Conservation (phyloP, 2,329 filamentous ascomycete species). For the Fusarium euwallaceae region DNA sequence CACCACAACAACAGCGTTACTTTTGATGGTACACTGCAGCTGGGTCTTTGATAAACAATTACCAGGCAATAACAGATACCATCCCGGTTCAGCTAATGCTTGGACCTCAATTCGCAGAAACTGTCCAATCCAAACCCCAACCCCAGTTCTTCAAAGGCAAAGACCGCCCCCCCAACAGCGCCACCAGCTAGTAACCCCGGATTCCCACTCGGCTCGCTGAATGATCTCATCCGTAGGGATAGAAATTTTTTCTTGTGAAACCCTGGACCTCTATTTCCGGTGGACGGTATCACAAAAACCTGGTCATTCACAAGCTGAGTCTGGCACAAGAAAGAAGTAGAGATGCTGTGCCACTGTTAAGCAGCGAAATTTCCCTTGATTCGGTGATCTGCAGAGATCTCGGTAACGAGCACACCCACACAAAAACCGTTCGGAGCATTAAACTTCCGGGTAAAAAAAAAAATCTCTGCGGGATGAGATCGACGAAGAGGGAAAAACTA, state of each 20-base stretch:
- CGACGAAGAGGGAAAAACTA: slow-evolving; percentile 1
- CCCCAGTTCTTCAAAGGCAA: neutral
- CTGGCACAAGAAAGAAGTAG: neutral
- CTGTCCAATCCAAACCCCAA: slow-evolving; percentile 1
- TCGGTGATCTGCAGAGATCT: slow-evolving; percentile 18
- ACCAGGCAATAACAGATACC: neutral
- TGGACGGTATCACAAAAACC: neutral
- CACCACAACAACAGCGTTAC: slow-evolving; percentile 31
- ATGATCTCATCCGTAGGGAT: slow-evolving; percentile 32
- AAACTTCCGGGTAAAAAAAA: neutral
- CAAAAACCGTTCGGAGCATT: neutral
- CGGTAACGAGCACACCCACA: neutral
- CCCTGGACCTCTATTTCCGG: slow-evolving; percentile 9
- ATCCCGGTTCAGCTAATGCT: neutral
- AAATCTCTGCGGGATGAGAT: slow-evolving; percentile 19
- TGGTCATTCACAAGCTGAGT: neutral
- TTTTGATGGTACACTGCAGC: slow-evolving; percentile 3
- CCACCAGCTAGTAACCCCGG: slow-evolving; percentile 22
- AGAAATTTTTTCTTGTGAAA: neutral
- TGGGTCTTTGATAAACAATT: neutral
- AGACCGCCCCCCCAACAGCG: slow-evolving; percentile 15
- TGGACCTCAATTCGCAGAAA: neutral
- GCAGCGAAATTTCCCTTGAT: neutral
- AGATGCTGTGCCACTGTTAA: neutral
- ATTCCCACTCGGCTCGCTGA: slow-evolving; percentile 19